These are phyloP conservation scores for Pleurotus citrinopileatus DNA, from an alignment of 768 basidiomycete species.

Conservation along the genomic window DNA sequence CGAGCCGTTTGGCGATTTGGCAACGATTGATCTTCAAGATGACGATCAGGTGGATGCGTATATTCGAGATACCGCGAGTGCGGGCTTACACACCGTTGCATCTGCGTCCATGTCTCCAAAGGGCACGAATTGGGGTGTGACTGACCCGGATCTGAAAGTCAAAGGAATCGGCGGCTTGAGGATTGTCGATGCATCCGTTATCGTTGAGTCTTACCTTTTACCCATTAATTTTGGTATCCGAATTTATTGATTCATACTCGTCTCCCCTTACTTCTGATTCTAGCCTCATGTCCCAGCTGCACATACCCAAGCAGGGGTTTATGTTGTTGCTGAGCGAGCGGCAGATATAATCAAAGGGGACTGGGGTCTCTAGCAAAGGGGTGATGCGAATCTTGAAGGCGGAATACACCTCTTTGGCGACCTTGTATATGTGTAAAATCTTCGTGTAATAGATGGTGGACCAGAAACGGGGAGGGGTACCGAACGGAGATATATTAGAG, in stretches of 20 bases:
- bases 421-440: no score
- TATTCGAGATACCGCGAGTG: constrained; percentile 13
- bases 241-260: not conserved
- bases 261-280: not conserved
- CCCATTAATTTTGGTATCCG: no score
- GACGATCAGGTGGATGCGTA: constrained; percentile 11
- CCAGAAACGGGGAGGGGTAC: no score
- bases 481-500: no score
- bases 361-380: not conserved
- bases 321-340: constrained; percentile 19
- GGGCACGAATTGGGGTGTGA: constrained; percentile 24
- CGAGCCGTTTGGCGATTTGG: constrained; percentile 8
- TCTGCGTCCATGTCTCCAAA: constrained; percentile 24
- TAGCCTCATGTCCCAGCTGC: constrained; percentile 20
- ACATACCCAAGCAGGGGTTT: constrained; percentile 19
- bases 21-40: constrained; percentile 1
- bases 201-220: constrained; percentile 13
- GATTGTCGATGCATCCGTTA: constrained; percentile 31
- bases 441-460: no score
- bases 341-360: not conserved
- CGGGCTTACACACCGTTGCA: constrained; percentile 20
- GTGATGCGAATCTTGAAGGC: no score
- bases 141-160: constrained; percentile 28
- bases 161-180: constrained; percentile 26
- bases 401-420: no score